Conservation (phyloP, 208 protist genomes). For the Trypanosoma melophagium region DNA sequence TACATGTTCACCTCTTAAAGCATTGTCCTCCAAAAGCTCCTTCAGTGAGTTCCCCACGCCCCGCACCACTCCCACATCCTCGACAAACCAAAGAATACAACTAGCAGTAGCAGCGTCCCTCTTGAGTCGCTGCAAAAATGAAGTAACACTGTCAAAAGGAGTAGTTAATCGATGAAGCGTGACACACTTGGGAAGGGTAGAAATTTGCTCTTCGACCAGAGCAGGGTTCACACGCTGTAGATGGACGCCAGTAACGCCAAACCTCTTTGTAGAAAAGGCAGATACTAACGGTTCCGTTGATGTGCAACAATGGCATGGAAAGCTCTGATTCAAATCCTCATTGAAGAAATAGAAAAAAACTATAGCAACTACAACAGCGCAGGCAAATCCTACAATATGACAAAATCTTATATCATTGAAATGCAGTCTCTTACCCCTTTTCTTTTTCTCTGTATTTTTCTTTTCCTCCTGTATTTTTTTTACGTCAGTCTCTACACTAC, state of each 20-base stretch:
- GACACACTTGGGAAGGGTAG: constrained; percentile 10
- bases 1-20: constrained; percentile 44
- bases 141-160: constrained; percentile 21
- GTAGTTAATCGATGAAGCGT: constrained; percentile 21
- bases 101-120: constrained; percentile 6
- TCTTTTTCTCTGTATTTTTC: constrained; percentile 3
- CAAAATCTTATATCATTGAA: background rate
- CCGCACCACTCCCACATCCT: constrained; percentile 28
- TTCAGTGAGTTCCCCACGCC: constrained; percentile 52
- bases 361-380: constrained; percentile 7
- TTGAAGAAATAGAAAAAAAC: background rate
- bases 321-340: background rate
- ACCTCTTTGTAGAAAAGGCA: constrained; percentile 13
- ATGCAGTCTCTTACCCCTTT: background rate
- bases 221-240: constrained; percentile 1
- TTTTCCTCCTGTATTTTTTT: background rate
- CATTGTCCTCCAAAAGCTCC: constrained; percentile 71
- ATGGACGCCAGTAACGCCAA: constrained; percentile 25
- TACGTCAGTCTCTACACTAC: too few species aligned
- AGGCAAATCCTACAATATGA: constrained; percentile 6
- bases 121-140: constrained; percentile 7
- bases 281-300: constrained; percentile 3
- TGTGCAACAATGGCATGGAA: constrained; percentile 21
- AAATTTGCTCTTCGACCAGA: constrained; percentile 7
- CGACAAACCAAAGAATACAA: constrained; percentile 63